Evolutionary conservation across 2,329 filamentous ascomycete genomes (phyloP).

Genomic region (Epichloe hybrida): DNA sequence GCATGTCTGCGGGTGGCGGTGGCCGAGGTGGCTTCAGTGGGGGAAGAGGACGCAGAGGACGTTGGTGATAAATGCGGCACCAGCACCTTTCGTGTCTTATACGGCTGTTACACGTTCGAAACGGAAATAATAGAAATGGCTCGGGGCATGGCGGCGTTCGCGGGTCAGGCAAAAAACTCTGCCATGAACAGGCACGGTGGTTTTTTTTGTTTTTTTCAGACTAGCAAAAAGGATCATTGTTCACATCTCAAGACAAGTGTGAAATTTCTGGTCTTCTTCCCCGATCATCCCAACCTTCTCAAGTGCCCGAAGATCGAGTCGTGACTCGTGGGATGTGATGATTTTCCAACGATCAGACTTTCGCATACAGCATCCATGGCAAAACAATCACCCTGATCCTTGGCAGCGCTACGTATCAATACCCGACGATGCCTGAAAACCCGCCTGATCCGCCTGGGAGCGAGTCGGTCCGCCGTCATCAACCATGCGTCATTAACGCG

Average conservation of each 20-base stretch:
- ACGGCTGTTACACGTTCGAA: not conserved
- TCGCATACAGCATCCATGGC: no score
- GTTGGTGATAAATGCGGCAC: conserved; percentile 12
- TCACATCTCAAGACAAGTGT: no score
- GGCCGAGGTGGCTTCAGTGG: conserved; percentile 18
- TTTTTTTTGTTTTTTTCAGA: not conserved
- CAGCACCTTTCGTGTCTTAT: not conserved
- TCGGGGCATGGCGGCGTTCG: conserved; percentile 1
- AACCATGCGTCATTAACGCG: conserved; percentile 50
- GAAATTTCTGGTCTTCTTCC: no score
- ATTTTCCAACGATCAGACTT: no score
- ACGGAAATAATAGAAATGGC: not conserved
- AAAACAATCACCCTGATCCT: no score
- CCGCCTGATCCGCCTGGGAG: no score
- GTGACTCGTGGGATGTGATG: no score
- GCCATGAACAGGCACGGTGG: not conserved
- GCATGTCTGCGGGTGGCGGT: conserved; percentile 28
- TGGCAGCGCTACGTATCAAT: no score
- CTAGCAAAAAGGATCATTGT: not conserved
- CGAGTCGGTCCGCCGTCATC: conserved; percentile 32
- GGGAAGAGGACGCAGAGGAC: conserved; percentile 18
- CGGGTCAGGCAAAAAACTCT: not conserved
- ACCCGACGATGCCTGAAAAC: no score
- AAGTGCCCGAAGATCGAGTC: no score
- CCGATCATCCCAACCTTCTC: no score